Evolutionary conservation across 495 filamentous ascomycete genomes (phyloP).

Genomic region (Cryomyces minteri): DNA sequence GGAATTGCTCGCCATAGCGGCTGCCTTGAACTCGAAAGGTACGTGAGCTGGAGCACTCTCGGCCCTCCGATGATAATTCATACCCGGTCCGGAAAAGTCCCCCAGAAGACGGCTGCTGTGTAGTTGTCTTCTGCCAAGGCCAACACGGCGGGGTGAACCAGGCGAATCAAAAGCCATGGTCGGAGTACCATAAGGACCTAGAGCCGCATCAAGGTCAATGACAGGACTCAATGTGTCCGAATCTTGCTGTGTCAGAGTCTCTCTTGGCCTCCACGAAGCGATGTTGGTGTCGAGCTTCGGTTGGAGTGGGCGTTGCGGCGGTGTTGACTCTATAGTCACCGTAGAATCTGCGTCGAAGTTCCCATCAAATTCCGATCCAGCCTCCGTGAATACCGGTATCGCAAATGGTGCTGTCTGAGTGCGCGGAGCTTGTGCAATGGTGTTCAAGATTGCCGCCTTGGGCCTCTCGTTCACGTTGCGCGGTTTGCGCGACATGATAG

Average conservation of each 20-base stretch:
- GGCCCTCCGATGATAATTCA: conserved; percentile 78
- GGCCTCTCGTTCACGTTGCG: conserved; percentile 6
- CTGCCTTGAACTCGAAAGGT: conserved; percentile 51
- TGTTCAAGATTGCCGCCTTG: conserved; percentile 3
- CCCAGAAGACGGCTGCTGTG: conserved; percentile 72
- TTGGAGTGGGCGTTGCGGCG: background rate
- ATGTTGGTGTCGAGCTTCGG: conserved; percentile 7
- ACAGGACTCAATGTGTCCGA: conserved; percentile 38
- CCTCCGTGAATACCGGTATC: conserved; percentile 1
- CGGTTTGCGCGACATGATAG: conserved; percentile 40
- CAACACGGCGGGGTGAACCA: conserved; percentile 35
- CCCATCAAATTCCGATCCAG: conserved; percentile 9
- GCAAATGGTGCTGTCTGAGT: background rate
- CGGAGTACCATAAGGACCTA: conserved; percentile 82
- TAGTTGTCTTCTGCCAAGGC: conserved; percentile 49
- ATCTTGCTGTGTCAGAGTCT: background rate
- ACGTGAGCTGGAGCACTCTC: conserved; percentile 86
- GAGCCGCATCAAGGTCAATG: conserved; percentile 90
- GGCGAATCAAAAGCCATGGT: conserved; percentile 24
- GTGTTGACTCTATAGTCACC: conserved; percentile 12
- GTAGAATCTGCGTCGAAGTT: conserved; percentile 17
- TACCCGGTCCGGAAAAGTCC: conserved; percentile 61
- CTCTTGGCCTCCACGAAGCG: conserved; percentile 11
- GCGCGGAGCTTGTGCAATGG: background rate
- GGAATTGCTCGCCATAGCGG: conserved; percentile 36